A percentile compares a stretch with the other conserved stretches of the same genome.
Evolutionary conservation across 2,329 filamentous ascomycete genomes (phyloP).

Genomic region (Biscogniauxia mediterranea): DNA sequence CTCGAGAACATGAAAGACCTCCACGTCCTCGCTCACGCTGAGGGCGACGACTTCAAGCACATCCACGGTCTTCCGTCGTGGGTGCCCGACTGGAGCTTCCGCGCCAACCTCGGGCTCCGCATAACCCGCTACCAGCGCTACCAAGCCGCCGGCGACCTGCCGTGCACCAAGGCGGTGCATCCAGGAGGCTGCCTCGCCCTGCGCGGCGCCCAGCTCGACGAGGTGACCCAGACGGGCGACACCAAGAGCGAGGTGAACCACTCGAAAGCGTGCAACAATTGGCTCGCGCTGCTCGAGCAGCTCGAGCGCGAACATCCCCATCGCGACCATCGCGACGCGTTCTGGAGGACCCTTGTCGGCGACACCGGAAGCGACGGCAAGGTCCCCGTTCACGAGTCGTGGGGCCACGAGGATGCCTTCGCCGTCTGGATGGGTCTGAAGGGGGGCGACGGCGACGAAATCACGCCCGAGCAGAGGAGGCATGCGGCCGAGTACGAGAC

Average conservation of each 20-base stretch:
- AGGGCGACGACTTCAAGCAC: conserved; percentile 15
- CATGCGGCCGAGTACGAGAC: conserved; percentile 17
- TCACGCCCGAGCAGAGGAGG: conserved; percentile 8
- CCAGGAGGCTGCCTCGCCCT: conserved; percentile 3
- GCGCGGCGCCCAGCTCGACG: conserved; percentile 16
- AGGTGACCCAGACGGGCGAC: conserved; percentile 16
- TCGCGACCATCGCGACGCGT: conserved; percentile 15
- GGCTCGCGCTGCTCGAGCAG: conserved; percentile 15
- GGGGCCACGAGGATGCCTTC: conserved; percentile 15
- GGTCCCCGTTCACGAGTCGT: conserved; percentile 16
- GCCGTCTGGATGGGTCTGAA: conserved; percentile 16
- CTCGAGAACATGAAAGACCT: conserved; percentile 12
- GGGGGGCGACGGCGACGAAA: not conserved
- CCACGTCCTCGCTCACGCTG: conserved; percentile 21
- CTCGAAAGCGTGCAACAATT: conserved; percentile 11
- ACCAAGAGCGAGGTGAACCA: conserved; percentile 18
- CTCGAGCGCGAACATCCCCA: conserved; percentile 16
- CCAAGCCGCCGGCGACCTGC: conserved; percentile 15
- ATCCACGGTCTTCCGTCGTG: conserved; percentile 14
- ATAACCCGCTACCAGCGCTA: conserved; percentile 21
- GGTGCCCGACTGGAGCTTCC: conserved; percentile 22
- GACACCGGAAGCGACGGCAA: conserved; percentile 13
- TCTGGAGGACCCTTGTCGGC: conserved; percentile 21
- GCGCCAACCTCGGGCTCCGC: conserved; percentile 16
- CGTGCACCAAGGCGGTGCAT: conserved; percentile 10